Base-by-base conservation (phyloP, 2,329 filamentous ascomycete genomes). In the Xylaria polymorpha region DNA sequence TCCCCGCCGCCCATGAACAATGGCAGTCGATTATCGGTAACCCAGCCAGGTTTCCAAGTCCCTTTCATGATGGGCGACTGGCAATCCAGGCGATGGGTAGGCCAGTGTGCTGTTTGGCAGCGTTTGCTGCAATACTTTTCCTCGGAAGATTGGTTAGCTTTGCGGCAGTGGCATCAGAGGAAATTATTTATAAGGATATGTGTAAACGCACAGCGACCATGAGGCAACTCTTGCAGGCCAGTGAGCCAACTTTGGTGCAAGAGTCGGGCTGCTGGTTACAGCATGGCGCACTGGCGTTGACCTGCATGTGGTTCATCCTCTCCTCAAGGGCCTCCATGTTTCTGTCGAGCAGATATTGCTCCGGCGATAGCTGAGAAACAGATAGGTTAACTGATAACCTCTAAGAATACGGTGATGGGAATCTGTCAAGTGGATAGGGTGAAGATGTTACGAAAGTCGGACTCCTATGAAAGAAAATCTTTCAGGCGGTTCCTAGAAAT, bases 41-140 rank as follows among this genome's bases (percentile, higher is more conserved):
- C 59, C 78, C 78, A 81, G 14, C 59, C 46, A 9, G 80, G 80
- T 53, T 70, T 44, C 78, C 79, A 81, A 0, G 53, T 66, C 3
- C 64, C 43, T 39, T 77, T 77, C 25, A 73, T 69, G 2, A 79
- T 60, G n/a, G 72, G 51, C 0, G 75, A 79, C 15, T 69, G 76
- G 73, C 79, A 81, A 50, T 77, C 71, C 1, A 50, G 46, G 29
- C 79, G 79, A 64, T 81, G 79, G 1, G 55, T 32, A 1, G 48
- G 46, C 78, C 76, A 80, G 63, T 81, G 75, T 3, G 61, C 51
- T 9, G 18, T 71, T 57, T 81, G 78, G 64, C 80, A 82, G 1
- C 64, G 59, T 48, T 74, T 73, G 56, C 74, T 72, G 66, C 80
- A 82, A 64, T 81, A 81, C 80, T 81, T 7, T 44, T 39, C 46